Evolutionary conservation across 2,329 filamentous ascomycete genomes (phyloP).

Genomic region (Epicoccum nigrum): DNA sequence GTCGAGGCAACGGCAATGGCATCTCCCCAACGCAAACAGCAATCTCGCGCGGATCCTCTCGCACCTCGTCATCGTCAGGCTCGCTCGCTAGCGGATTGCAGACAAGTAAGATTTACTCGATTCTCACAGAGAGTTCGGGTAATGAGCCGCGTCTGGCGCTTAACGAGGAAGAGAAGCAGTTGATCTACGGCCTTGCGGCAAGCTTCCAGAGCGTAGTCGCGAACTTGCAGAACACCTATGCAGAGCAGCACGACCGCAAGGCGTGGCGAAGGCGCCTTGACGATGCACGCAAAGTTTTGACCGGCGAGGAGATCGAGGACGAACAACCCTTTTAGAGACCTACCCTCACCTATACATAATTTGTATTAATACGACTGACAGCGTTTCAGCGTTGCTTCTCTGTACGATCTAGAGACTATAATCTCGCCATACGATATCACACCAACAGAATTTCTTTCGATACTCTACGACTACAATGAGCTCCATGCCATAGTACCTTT

Average conservation of each 20-base stretch:
- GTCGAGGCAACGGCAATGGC: conserved; percentile 28
- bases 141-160: conserved; percentile 47
- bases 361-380: conserved; percentile 30
- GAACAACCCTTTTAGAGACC: conserved; percentile 28
- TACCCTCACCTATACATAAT: conserved; percentile 33
- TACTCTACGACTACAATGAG: conserved; percentile 16
- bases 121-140: conserved; percentile 46
- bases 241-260: conserved; percentile 63
- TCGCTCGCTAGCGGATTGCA: conserved; percentile 44
- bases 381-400: conserved; percentile 15
- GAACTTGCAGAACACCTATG: conserved; percentile 55
- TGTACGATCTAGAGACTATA: conserved; percentile 16
- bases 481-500: conserved; percentile 14
- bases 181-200: conserved; percentile 58
- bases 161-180: conserved; percentile 61
- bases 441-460: conserved; percentile 9
- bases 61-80: conserved; percentile 37
- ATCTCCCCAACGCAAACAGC: conserved; percentile 39
- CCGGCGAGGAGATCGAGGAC: conserved; percentile 63
- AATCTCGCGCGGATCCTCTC: conserved; percentile 35
- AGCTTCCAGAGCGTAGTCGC: conserved; percentile 61
- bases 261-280: conserved; percentile 75
- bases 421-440: conserved; percentile 12
- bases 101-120: conserved; percentile 51
- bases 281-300: conserved; percentile 73